phyloP scores from a whole-genome alignment of 2,329 filamentous ascomycete species.

The Aspergillus carbonarius region DNA sequence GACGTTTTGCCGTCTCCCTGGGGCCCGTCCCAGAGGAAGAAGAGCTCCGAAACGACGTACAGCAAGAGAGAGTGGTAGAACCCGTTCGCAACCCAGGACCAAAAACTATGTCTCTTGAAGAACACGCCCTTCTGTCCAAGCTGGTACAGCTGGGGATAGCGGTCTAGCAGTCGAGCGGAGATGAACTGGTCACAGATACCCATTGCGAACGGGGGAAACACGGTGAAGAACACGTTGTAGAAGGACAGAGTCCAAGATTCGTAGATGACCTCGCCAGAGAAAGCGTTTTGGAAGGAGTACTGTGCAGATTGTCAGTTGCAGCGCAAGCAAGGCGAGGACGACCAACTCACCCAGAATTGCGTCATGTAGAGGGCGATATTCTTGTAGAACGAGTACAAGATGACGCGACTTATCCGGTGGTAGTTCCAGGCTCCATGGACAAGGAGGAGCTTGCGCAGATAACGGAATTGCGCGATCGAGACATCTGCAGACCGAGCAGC shows the following conservation, averaged over 20 bases:
- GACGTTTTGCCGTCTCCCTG: conserved; percentile 76
- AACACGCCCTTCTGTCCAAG: conserved; percentile 91
- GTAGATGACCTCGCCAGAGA: conserved; percentile 96
- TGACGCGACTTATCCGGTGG: conserved; percentile 93
- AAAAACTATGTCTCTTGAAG: conserved; percentile 90
- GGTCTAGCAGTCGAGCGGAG: conserved; percentile 85
- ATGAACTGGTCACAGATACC: conserved; percentile 98
- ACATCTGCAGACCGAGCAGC: conserved; percentile 95
- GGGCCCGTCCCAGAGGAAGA: conserved; percentile 79
- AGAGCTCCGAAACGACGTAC: conserved; percentile 79
- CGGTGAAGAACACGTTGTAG: conserved; percentile 98
- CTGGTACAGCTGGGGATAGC: conserved; percentile 93
- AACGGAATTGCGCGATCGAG: conserved; percentile 93
- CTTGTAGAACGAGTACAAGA: conserved; percentile 99
- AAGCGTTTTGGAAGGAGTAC: conserved; percentile 98
- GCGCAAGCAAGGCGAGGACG: background rate
- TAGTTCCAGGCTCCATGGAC: conserved; percentile 98
- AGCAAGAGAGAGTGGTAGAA: conserved; percentile 93
- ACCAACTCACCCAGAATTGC: conserved; percentile 85
- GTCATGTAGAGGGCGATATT: conserved; percentile 99
- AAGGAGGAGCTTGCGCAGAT: conserved; percentile 85
- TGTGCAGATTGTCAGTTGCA: conserved; percentile 42
- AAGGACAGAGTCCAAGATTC: conserved; percentile 99
- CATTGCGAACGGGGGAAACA: conserved; percentile 87
- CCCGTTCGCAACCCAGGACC: conserved; percentile 88